Evolutionary conservation across 1,284 basidiomycete species (phyloP), one percentile per base, ranked within the genome.

Genomic region (Pseudozyma sp.): DNA sequence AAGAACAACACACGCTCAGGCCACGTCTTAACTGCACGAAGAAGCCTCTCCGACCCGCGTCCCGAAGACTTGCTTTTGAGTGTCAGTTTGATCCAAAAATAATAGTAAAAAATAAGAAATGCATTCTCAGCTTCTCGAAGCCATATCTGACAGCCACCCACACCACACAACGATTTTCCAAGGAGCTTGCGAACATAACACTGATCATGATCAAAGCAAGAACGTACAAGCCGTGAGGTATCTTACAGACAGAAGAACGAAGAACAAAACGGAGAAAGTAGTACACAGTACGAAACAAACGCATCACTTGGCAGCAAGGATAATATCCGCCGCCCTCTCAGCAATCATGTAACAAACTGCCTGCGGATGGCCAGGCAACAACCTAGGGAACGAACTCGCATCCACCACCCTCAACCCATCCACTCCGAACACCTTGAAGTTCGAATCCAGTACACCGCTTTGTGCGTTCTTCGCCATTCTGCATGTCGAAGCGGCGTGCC

Each of bases 371-470:
- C 78, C 78, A 0, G 78, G 78, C 16, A 71, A 50, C 56, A 77
- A 45, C 16, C 52, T 45, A n/a, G 86, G 86, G 76, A 89, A 86
- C n/a, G 88, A 83, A 35, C 86, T 87, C 0, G 87, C 88, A 70
- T 89, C 89, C 13, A 88, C 86, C 10, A 89, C 83, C 5, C 88
- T 82, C 47, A 89, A 67, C 0, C 86, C 86, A 6, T 79, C 59
- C 6, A 87, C 80, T 1, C 87, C 88, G 59, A 89, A 87, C 16
- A 89, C 88, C 8, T 72, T 79, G 52, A 89, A 80, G 61, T 86
- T 75, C 1, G 87, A 83, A 58, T 88, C 87, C 5, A 89, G 86
- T 0, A 88, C 89, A 38, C 87, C 88, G 34, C 78, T 80, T 11
- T 63, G 60, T 0, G 78, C 78, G 12, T 57, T 64, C 18, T 66